phyloP scores from a whole-genome alignment of 768 basidiomycete genomes.

The Leucocoprinus leucothites region DNA sequence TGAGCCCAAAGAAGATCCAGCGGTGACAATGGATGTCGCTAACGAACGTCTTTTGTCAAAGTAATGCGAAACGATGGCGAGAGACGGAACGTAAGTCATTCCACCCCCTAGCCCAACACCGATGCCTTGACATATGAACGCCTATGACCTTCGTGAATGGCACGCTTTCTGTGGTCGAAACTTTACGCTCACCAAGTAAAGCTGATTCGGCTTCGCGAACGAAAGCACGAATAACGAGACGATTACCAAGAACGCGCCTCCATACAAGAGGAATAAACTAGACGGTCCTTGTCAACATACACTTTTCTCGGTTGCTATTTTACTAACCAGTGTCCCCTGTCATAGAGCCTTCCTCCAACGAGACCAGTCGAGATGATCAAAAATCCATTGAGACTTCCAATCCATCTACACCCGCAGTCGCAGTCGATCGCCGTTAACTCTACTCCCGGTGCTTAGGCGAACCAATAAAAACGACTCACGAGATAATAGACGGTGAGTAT shows the following conservation, averaged over 20 bases:
- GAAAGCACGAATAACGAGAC: conserved; percentile 46
- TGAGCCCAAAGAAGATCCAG: conserved; percentile 17
- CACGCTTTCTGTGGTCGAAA: neutral
- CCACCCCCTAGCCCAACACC: conserved; percentile 41
- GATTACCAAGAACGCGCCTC: conserved; percentile 30
- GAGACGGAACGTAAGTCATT: conserved; percentile 34
- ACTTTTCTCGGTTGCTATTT: conserved; percentile 11
- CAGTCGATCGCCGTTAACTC: neutral
- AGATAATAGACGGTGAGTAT: conserved; percentile 33
- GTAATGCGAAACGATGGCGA: conserved; percentile 38
- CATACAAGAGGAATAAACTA: conserved; percentile 29
- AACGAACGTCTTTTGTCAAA: conserved; percentile 36
- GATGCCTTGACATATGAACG: conserved; percentile 41
- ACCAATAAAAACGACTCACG: conserved; percentile 24
- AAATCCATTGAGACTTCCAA: conserved; percentile 39
- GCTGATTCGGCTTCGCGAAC: conserved; percentile 35
- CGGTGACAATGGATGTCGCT: conserved; percentile 32
- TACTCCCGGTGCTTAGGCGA: too few species aligned
- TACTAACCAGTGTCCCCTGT: conserved; percentile 45
- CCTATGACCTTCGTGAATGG: conserved; percentile 17
- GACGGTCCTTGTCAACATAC: conserved; percentile 13
- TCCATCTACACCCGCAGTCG: conserved; percentile 14
- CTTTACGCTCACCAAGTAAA: conserved; percentile 33
- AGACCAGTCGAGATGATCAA: conserved; percentile 39
- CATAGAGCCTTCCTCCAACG: conserved; percentile 39